A percentile compares a stretch with the other conserved stretches of the same genome.
These are phyloP conservation scores for Flaveria ramosissima DNA, from an alignment of 129 eudicot genomes.

Conservation along the genomic window DNA sequence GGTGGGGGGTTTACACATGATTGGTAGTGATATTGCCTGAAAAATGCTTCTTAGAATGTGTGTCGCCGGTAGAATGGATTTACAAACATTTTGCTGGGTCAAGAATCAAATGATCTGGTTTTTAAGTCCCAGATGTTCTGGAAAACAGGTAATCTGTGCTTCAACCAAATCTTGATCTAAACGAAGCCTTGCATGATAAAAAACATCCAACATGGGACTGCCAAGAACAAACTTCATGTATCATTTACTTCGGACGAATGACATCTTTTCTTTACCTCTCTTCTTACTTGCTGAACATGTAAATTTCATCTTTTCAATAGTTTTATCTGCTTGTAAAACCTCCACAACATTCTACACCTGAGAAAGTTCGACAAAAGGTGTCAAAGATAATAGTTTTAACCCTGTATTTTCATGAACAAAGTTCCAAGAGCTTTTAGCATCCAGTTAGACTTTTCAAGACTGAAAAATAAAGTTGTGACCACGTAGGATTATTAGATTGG, in stretches of 20 bases:
- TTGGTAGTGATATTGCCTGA: background rate
- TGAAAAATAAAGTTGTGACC: background rate
- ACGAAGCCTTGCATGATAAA: background rate
- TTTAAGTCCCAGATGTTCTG: background rate
- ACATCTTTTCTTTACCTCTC: background rate
- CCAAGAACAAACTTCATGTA: background rate
- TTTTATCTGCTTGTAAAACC: background rate
- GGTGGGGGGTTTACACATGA: background rate
- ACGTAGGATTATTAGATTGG: too few species aligned
- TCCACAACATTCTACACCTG: background rate
- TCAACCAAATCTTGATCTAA: conserved; percentile 4
- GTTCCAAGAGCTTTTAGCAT: background rate
- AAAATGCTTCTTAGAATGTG: background rate
- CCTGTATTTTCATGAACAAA: background rate
- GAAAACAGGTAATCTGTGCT: background rate
- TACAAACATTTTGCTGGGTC: background rate
- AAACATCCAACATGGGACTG: background rate
- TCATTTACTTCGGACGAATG: background rate
- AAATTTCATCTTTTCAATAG: background rate
- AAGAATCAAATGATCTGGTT: background rate
- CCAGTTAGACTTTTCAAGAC: background rate
- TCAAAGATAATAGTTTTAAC: background rate
- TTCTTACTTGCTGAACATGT: background rate
- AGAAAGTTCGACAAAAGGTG: background rate
- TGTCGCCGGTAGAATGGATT: background rate